A percentile compares a stretch with the other conserved stretches of the same genome.
Conservation (phyloP, 208 protist genomes). For the Angomonas desouzai region DNA sequence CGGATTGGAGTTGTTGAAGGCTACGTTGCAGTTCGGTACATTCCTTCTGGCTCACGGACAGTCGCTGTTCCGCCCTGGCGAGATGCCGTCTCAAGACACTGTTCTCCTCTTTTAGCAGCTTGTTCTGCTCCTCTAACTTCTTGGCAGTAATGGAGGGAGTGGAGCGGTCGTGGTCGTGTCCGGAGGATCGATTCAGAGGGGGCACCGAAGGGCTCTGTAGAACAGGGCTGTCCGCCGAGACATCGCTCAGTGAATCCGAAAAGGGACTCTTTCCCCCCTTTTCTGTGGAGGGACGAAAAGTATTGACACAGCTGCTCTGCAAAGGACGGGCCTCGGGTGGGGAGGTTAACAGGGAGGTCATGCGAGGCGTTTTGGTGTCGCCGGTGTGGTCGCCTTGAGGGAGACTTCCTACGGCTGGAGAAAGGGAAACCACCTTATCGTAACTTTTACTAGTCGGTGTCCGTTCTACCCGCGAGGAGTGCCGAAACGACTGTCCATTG, state of each 20-base stretch:
- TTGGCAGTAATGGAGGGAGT: too few species aligned
- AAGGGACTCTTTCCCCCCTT: not conserved
- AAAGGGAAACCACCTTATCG: conserved; percentile 3
- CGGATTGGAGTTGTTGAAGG: conserved; percentile 18
- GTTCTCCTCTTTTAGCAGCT: conserved; percentile 44
- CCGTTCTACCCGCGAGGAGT: not conserved
- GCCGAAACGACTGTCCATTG: not conserved
- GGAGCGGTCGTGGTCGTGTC: too few species aligned
- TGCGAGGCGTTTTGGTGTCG: not conserved
- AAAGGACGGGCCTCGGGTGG: not conserved
- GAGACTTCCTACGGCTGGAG: not conserved
- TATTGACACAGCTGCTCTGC: not conserved
- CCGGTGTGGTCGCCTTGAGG: not conserved
- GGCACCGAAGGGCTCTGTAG: conserved; percentile 3
- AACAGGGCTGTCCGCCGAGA: not conserved
- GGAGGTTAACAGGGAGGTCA: not conserved
- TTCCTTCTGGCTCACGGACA: conserved; percentile 14
- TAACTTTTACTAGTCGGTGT: conserved; percentile 6
- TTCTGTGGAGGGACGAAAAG: not conserved
- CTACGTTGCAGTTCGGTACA: conserved; percentile 41
- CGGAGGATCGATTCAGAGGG: not conserved
- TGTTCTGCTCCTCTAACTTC: conserved; percentile 26
- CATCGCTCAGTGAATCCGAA: not conserved
- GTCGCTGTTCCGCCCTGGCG: conserved; percentile 29
- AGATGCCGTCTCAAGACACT: conserved; percentile 37